Percentiles rank a stretch among this genome's conserved stretches.
Evolutionary conservation across 2,329 filamentous ascomycete species (phyloP).

Genomic region (Exutisphaerella laricina): DNA sequence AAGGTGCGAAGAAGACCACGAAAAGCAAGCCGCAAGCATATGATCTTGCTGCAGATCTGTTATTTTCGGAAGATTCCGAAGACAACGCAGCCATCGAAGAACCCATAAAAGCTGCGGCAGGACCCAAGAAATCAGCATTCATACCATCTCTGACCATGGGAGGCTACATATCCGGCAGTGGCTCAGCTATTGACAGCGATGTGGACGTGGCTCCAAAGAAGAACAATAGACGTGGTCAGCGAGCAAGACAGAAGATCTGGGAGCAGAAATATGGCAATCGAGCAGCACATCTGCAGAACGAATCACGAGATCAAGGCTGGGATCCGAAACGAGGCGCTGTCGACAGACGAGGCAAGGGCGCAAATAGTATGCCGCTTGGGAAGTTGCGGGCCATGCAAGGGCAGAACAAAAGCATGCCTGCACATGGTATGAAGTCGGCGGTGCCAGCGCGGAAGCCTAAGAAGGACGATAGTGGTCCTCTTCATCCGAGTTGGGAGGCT

Average conservation of each 20-base stretch:
- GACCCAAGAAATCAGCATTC: constrained; percentile 53
- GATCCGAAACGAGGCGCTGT: constrained; percentile 54
- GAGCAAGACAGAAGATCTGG: constrained; percentile 70
- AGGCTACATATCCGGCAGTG: constrained; percentile 72
- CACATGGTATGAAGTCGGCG: constrained; percentile 1
- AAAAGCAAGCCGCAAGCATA: constrained; percentile 4
- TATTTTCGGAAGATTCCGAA: constrained; percentile 19
- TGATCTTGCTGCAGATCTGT: constrained; percentile 18
- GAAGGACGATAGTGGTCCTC: constrained; percentile 46
- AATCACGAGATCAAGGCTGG: constrained; percentile 50
- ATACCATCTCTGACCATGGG: constrained; percentile 69
- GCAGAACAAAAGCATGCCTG: neutral
- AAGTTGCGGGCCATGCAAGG: constrained; percentile 8
- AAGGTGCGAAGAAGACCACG: constrained; percentile 18
- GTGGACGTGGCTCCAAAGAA: constrained; percentile 54
- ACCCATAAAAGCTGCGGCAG: constrained; percentile 15
- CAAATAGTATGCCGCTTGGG: constrained; percentile 17
- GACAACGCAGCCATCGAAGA: constrained; percentile 23
- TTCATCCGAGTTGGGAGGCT: constrained; percentile 63
- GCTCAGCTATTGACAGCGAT: constrained; percentile 61
- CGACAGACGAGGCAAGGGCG: constrained; percentile 18
- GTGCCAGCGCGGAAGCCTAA: constrained; percentile 25
- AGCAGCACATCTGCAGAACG: constrained; percentile 60
- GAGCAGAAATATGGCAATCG: constrained; percentile 71
- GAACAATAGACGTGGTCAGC: constrained; percentile 70